Evolutionary conservation across 257 asterid species (phyloP), one percentile per base, ranked within the genome.

Genomic region (Linderniella brevidens): DNA sequence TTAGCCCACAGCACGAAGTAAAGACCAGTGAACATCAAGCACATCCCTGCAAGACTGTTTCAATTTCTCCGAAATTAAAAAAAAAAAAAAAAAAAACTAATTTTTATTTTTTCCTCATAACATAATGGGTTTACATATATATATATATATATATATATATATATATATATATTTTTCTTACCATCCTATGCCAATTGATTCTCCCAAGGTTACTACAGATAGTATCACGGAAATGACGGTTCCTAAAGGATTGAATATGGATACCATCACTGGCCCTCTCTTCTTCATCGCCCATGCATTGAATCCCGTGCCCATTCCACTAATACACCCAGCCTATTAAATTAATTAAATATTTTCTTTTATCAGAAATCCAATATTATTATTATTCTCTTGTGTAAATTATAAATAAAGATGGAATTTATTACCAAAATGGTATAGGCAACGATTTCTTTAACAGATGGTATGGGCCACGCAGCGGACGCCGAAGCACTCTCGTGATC

Each of bases 201-300:
- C 72, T 6, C 72, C 82, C 15, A 82, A 61, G 36, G 75, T 66
- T 38, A 73, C 19, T 18, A 57, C 37, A 12, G 97, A 87, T 59
- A 77, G 76, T 9, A 76, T 16, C 11, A 81, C 67, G 0, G 95
- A 68, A 48, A 87, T 66, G 35, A 87, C 79, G 11, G 97, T 77
- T 15, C 77, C 93, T 36, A 83, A 78, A 17, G 95, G 97, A 37
- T 76, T 83, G 60, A 87, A 87, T 37, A 87, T 75, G 66, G 97
- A 71, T 10, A 80, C 97, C 63, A 87, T 52, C 4, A 87, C 88
- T 17, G 97, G 97, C 17, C 97, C 97, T 61, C 80, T 71, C 77
- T 68, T 82, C 85, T 77, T 77, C 92, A 87, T 75, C 37, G 95
- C 95, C 97, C 97, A 87, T 20, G 76, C 71, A 37, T 77, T 83